Evolutionary conservation across 2,329 filamentous ascomycete genomes (phyloP).

Genomic region (Fusarium sterilihyphosum): DNA sequence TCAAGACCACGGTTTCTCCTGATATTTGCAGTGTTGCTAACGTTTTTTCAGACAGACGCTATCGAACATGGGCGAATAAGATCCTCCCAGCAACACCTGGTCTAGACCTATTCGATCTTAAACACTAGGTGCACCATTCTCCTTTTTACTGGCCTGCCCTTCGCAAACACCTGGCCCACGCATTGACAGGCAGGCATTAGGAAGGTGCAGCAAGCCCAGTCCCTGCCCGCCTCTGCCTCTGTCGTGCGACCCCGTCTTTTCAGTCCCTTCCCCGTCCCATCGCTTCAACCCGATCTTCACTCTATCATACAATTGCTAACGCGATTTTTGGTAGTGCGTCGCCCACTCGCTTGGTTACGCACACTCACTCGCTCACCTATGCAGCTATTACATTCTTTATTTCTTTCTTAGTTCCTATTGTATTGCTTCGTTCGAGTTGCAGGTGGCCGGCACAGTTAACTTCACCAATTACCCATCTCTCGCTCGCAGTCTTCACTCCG

Average conservation of each 20-base stretch:
- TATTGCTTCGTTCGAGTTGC: conserved; percentile 6
- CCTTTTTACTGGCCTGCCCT: conserved; percentile 27
- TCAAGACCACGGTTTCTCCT: conserved; percentile 4
- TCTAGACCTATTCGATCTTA: conserved; percentile 31
- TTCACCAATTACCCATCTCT: conserved; percentile 30
- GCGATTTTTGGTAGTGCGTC: conserved; percentile 37
- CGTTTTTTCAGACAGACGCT: conserved; percentile 8
- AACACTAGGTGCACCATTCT: conserved; percentile 24
- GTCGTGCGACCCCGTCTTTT: conserved; percentile 36
- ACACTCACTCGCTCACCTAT: conserved; percentile 29
- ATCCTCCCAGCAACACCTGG: neutral
- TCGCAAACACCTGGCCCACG: conserved; percentile 31
- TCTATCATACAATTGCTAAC: conserved; percentile 35
- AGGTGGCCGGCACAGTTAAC: neutral
- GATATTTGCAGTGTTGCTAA: conserved; percentile 11
- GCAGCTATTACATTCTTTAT: conserved; percentile 29
- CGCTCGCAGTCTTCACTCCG: conserved; percentile 21
- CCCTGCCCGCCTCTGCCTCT: conserved; percentile 21
- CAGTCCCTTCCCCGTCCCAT: conserved; percentile 29
- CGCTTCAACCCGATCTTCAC: conserved; percentile 30
- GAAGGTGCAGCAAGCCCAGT: conserved; percentile 32
- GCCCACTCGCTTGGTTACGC: conserved; percentile 39
- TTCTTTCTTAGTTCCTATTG: conserved; percentile 19
- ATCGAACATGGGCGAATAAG: conserved; percentile 23
- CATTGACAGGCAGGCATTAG: conserved; percentile 35